Evolutionary conservation across 2,329 filamentous ascomycete species (phyloP).

Genomic region (Trichoderma arundinaceum): DNA sequence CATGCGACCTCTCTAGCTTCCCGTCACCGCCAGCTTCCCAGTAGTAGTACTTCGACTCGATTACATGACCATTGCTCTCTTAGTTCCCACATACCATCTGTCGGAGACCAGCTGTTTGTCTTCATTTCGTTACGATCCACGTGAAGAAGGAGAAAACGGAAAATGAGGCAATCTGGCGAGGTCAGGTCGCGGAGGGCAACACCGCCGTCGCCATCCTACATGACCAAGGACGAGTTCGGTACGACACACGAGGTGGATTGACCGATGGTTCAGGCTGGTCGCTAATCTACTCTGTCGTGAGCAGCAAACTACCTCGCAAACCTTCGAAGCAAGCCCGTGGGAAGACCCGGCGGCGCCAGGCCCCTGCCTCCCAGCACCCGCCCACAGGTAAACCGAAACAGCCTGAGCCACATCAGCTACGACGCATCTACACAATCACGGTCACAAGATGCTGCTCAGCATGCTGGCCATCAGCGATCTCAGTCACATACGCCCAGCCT

Average conservation of each 20-base stretch:
- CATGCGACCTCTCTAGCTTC: conserved; percentile 29
- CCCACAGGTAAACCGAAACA: conserved; percentile 43
- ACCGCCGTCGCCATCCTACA: conserved; percentile 66
- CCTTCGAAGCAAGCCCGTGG: conserved; percentile 70
- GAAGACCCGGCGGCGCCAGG: conserved; percentile 73
- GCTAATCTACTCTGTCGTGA: conserved; percentile 35
- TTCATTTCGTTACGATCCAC: conserved; percentile 19
- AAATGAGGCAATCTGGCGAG: conserved; percentile 44
- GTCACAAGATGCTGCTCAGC: conserved; percentile 37
- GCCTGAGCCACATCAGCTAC: conserved; percentile 43
- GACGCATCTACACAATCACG: conserved; percentile 43
- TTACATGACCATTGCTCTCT: conserved; percentile 9
- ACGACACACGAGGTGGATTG: conserved; percentile 36
- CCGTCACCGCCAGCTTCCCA: conserved; percentile 26
- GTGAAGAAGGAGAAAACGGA: not conserved
- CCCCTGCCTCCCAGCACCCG: conserved; percentile 57
- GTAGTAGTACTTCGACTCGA: not conserved
- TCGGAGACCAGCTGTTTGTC: conserved; percentile 6
- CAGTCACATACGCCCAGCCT: conserved; percentile 49
- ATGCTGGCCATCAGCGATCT: conserved; percentile 38
- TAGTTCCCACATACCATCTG: conserved; percentile 10
- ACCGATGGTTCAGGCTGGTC: conserved; percentile 18
- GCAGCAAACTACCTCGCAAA: conserved; percentile 73
- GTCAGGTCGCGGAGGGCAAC: conserved; percentile 59
- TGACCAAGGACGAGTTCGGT: conserved; percentile 73